Base-by-base conservation (phyloP, 2,329 filamentous ascomycete species). In the Pleomassaria siparia region DNA sequence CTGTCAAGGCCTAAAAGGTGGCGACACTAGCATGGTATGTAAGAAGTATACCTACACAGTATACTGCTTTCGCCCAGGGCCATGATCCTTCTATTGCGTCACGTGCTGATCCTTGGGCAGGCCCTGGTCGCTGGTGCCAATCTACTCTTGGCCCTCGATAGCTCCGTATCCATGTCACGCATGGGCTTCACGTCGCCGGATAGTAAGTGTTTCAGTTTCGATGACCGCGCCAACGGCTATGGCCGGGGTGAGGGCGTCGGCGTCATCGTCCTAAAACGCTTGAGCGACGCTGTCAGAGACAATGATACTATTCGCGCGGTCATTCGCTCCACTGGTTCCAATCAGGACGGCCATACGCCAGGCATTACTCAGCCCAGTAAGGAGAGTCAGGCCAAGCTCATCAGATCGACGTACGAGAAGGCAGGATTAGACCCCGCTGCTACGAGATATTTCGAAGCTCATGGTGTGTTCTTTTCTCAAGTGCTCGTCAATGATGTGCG, bases 191-290 rank as follows among this genome's bases (percentile, higher is more conserved):
- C 66, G 15, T 65, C 56, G 2, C 59, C 62, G 13, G 54, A 61
- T 21, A 59, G 62, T 10, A 46, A 39, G 18, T 57, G 40, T 10
- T 50, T 45, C 43, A 60, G 57, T 1, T 66, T 65, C 18, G 62
- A 63, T 33, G 59, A 70, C 11, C 72, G 74, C 1, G 83, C 80
- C 18, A 79, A 80, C 46, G 84, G 84, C 0, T 87, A 86, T 56
- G 82, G 78, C 0, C 74, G 83, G 24, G 83, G 82, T 1, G 84
- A 87, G 55, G 84, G 83, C 0, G 71, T 81, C 18, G 81, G 74
- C 1, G 54, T 47, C n/a, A 53, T 85, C 1, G 61, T 83, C 16
- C 59, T 85, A 10, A 85, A 85, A 67, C 74, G 73, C 2, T 66
- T 86, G 0, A 64, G 70, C 4, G 77, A 82, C 60, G 83, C 83